phyloP scores from a whole-genome alignment of 2,329 filamentous ascomycete genomes.

The Paecilomyces niveus region DNA sequence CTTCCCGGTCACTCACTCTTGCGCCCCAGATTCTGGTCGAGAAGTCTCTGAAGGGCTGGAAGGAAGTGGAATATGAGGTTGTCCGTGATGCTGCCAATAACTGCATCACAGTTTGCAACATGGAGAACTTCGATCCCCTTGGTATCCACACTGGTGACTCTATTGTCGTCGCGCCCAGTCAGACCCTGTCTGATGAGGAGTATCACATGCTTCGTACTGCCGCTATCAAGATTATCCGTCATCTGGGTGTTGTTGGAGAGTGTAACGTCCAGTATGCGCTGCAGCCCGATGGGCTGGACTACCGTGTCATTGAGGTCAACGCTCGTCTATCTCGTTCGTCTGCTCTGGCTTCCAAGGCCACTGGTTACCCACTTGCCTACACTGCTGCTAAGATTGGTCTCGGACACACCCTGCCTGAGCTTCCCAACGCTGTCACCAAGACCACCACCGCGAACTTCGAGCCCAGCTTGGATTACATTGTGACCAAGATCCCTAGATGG shows the following conservation, averaged over 20 bases:
- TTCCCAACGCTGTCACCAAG: slow-evolving; percentile 96
- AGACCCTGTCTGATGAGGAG: slow-evolving; percentile 96
- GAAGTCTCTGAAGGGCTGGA: slow-evolving; percentile 99
- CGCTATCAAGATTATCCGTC: slow-evolving; percentile 96
- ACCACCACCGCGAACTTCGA: slow-evolving; percentile 99
- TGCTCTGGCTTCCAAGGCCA: slow-evolving; percentile 94
- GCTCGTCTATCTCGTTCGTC: slow-evolving; percentile 96
- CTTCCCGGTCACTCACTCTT: slow-evolving; percentile 83
- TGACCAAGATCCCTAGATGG: slow-evolving; percentile 98
- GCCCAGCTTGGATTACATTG: slow-evolving; percentile 93
- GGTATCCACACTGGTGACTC: slow-evolving; percentile 98
- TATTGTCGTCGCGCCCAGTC: slow-evolving; percentile 93
- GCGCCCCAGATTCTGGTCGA: slow-evolving; percentile 96
- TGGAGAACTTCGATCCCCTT: slow-evolving; percentile 97
- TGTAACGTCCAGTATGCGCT: slow-evolving; percentile 98
- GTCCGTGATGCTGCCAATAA: slow-evolving; percentile 96
- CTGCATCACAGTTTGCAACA: slow-evolving; percentile 98
- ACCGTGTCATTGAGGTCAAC: slow-evolving; percentile 98
- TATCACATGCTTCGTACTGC: slow-evolving; percentile 99
- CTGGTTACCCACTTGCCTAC: slow-evolving; percentile 93
- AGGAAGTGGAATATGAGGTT: slow-evolving; percentile 98
- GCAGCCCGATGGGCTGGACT: slow-evolving; percentile 93
- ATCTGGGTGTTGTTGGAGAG: slow-evolving; percentile 94
- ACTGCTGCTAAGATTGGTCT: slow-evolving; percentile 97
- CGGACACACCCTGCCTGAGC: slow-evolving; percentile 87